These are phyloP conservation scores for Didymella pomorum DNA, from an alignment of 2,329 filamentous ascomycete species.

Conservation along the genomic window DNA sequence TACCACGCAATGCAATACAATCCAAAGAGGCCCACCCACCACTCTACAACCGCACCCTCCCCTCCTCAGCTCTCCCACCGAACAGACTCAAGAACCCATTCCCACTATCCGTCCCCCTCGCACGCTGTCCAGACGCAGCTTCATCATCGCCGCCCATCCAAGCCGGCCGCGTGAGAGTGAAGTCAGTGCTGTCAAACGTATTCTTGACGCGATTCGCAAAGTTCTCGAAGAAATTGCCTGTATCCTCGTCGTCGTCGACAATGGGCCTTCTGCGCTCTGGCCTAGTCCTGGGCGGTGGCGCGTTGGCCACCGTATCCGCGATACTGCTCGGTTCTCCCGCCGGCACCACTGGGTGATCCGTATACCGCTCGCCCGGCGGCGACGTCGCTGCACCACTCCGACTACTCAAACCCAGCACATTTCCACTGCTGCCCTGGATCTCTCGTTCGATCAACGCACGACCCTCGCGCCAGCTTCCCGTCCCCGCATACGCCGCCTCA, in stretches of 20 bases:
- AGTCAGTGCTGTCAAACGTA: conserved; percentile 78
- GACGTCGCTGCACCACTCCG: conserved; percentile 19
- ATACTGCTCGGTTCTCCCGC: conserved; percentile 25
- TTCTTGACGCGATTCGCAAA: conserved; percentile 89
- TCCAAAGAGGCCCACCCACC: neutral
- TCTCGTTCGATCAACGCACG: conserved; percentile 90
- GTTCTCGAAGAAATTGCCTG: conserved; percentile 83
- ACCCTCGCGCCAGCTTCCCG: conserved; percentile 90
- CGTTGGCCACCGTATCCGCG: conserved; percentile 3
- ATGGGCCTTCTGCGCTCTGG: conserved; percentile 34
- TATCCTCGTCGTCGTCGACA: conserved; percentile 66
- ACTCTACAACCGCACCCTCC: conserved; percentile 41
- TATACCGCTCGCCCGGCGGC: conserved; percentile 37
- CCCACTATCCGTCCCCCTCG: conserved; percentile 21
- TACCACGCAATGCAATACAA: neutral
- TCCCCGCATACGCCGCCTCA: conserved; percentile 70
- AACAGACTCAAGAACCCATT: conserved; percentile 42
- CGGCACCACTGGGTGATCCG: conserved; percentile 26
- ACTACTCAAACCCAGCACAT: conserved; percentile 42
- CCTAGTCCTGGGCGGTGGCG: conserved; percentile 11
- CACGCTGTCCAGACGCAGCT: conserved; percentile 16
- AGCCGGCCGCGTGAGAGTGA: conserved; percentile 67
- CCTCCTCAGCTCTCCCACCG: conserved; percentile 46
- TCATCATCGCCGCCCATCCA: conserved; percentile 73
- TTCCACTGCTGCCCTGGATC: conserved; percentile 56